Base-by-base conservation (phyloP, 1,284 basidiomycete genomes). In the Neonothopanus nambi region DNA sequence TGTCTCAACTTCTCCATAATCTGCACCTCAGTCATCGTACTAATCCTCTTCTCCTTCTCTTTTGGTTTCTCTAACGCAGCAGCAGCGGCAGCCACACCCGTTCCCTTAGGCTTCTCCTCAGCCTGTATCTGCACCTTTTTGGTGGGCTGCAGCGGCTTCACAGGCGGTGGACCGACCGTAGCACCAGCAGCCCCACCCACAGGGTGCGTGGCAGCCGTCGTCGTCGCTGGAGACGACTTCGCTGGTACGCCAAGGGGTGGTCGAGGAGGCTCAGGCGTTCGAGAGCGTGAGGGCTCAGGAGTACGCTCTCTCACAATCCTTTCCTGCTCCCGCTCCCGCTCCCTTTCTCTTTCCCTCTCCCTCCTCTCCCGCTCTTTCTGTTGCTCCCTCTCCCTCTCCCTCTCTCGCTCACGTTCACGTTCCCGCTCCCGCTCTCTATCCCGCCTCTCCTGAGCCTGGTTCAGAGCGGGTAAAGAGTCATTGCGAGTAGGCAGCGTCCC, bases 1-100 rank as follows among this genome's bases (percentile, higher is more conserved):
- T 84, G 86, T 59, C 94, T 79, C 60, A 99, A 76, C 75, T 97
- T 98, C 67, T 96, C 93, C 95, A 98, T 98, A 65, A 99, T 97
- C 75, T 98, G 95, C 36, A 89, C 91, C 72, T 98, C 96, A 51
- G 87, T 93, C 91, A 99, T 93, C 36, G 95, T 92, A 63, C 93
- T 96, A 63, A 98, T 95, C 51, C 96, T 81, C 71, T 94, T 92
- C 77, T 86, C 88, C 63, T 82, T 77, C 65, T 81, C 80, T 70
- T 87, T 87, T 48, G 81, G 80, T 65, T 88, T 86, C 68, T 81
- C 81, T 60, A 87, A 71, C 23, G 84, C 84, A 24, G 87, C 88
- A 0, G 88, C 88, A 0, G 89, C 88, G 11, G 86, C 89, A 0
- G 85, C 87, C n/a, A 81, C 78, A 3, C 75, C 67, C 51, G 70